Conservation (phyloP, 2,329 filamentous ascomycete species). For the Emergomyces orientalis region DNA sequence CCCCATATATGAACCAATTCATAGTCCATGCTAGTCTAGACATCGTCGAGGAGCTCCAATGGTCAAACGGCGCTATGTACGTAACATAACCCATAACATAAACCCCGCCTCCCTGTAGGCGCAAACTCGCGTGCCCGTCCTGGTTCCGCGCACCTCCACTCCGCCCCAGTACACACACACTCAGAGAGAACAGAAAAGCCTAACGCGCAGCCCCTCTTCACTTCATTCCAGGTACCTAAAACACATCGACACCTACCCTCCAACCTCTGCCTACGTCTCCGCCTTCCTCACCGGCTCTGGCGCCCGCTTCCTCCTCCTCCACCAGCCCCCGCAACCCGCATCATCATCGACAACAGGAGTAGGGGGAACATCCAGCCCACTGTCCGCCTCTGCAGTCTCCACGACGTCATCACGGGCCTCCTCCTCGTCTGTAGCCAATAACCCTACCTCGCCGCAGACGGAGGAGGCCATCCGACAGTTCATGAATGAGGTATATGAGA, state of each 20-base stretch:
- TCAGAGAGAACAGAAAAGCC: background rate
- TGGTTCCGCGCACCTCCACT: background rate
- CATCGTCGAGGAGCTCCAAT: conserved; percentile 93
- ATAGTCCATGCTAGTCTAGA: conserved; percentile 90
- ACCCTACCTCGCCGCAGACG: conserved; percentile 79
- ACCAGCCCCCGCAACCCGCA: conserved; percentile 57
- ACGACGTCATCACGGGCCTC: conserved; percentile 35
- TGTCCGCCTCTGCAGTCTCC: conserved; percentile 21
- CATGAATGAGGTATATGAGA: conserved; percentile 91
- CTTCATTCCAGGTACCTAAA: conserved; percentile 70
- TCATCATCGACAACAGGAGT: conserved; percentile 39
- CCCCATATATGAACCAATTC: conserved; percentile 93
- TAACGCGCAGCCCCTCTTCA: background rate
- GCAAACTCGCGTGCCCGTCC: background rate
- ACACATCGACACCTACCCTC: conserved; percentile 87
- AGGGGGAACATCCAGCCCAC: conserved; percentile 26
- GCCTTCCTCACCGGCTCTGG: conserved; percentile 91
- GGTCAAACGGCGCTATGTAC: conserved; percentile 76
- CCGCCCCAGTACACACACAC: no score
- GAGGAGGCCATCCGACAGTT: conserved; percentile 95
- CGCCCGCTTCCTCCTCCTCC: conserved; percentile 87
- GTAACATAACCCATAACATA: conserved; percentile 19
- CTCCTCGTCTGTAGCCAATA: conserved; percentile 65
- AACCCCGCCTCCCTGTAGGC: background rate
- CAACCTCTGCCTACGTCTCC: conserved; percentile 75